Evolutionary conservation across 768 basidiomycete species (phyloP).

Genomic region (Calocybe indica): DNA sequence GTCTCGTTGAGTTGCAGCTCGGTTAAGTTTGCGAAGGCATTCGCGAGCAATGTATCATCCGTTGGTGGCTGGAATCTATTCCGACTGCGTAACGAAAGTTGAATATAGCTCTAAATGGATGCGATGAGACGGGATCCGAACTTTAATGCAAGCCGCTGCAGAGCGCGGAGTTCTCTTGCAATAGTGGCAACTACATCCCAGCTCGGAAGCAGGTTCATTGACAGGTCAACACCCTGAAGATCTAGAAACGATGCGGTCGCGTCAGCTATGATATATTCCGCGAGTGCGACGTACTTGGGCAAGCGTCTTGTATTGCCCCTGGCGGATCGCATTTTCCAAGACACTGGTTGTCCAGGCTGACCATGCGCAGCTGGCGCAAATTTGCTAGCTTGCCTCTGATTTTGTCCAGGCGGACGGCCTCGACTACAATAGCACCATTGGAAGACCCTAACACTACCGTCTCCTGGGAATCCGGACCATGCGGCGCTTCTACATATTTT

Average conservation of each 20-base stretch:
- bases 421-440: slow-evolving; percentile 75
- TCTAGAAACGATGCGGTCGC: slow-evolving; percentile 33
- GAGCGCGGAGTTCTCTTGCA: slow-evolving; percentile 47
- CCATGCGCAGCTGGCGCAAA: slow-evolving; percentile 64
- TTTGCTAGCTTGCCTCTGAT: slow-evolving; percentile 65
- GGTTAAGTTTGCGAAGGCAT: slow-evolving; percentile 44
- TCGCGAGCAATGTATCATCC: slow-evolving; percentile 20
- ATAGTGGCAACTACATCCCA: slow-evolving; percentile 73
- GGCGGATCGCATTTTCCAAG: slow-evolving; percentile 46
- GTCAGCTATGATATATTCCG: slow-evolving; percentile 3
- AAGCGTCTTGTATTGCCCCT: slow-evolving; percentile 49
- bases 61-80: slow-evolving; percentile 52
- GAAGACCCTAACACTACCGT: slow-evolving; percentile 76
- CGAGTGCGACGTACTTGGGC: slow-evolving; percentile 55
- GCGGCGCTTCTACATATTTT: slow-evolving; percentile 71
- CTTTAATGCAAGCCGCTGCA: slow-evolving; percentile 76
- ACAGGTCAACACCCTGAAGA: slow-evolving; percentile 77
- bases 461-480: slow-evolving; percentile 49
- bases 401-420: slow-evolving; percentile 79
- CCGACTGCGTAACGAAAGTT: slow-evolving; percentile 38
- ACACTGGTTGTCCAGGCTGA: slow-evolving; percentile 69
- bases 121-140: slow-evolving; percentile 31
- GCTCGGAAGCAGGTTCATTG: slow-evolving; percentile 60
- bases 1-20: slow-evolving; percentile 76
- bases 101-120: slow-evolving; percentile 8